Evolutionary conservation across 805 yeast genomes (phyloP), one percentile per base, ranked within the genome.

Genomic region (Monosporozyma unispora): DNA sequence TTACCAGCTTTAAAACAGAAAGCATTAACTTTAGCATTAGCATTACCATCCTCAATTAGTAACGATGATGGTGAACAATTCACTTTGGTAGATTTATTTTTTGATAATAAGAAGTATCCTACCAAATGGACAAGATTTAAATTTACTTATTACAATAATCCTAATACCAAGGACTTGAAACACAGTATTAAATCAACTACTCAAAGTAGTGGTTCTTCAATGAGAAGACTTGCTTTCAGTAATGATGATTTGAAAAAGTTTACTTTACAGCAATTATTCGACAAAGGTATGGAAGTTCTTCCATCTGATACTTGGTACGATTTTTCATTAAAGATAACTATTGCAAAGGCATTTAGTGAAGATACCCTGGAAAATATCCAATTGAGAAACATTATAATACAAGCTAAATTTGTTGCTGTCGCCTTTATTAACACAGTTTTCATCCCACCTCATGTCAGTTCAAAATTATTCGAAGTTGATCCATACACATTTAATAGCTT

Each of bases 301-400:
- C 95, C 96, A 3, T 61, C 73, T 31, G 80, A 80, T n/a, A 71
- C 68, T 35, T 80, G 86, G 80, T 73, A 74, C 50, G 81, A 78
- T 33, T 87, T 82, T 57, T 76, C 82, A 1, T 64, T 82, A 37
- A 76, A 75, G 42, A 82, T 84, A 0, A 68, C 81, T 5, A 71
- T 78, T 28, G 87, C 89, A 0, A 88, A 87, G 64, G 80, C 95
- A 0, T 88, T 86, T 70, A 78, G 77, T 58, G 70, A 75, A 16
- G 74, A 72, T 42, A 69, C 83, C 1, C 69, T 67, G 44, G 84
- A 80, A 38, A 72, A 81, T 45, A 64, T 81, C 42, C 66, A 70
- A 37, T 60, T 82, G 49, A 75, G 96, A 53, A 74, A 75, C 37
- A 72, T 78, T 50, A 70, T 89, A 16, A 73, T 85, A 5, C 73